phyloP scores from a whole-genome alignment of 192 early-diverging fungal genomes.

The Phlyctochytrium planicorne region DNA sequence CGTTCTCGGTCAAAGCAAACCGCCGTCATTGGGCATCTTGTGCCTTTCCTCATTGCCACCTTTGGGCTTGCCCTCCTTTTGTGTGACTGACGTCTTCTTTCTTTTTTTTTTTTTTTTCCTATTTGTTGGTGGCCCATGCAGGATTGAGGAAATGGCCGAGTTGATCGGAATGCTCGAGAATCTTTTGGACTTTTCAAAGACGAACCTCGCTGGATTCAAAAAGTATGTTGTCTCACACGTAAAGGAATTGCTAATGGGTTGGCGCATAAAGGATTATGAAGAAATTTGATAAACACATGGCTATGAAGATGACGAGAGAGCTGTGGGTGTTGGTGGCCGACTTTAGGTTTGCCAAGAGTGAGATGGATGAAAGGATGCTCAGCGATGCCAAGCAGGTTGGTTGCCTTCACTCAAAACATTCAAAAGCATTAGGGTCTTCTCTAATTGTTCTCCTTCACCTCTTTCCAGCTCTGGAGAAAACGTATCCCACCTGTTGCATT shows the following conservation, averaged over 20 bases:
- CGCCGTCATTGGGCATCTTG: no score
- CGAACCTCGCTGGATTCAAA: conserved; percentile 61
- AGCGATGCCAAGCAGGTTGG: conserved; percentile 48
- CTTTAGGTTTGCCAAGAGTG: conserved; percentile 54
- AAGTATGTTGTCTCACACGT: conserved; percentile 21
- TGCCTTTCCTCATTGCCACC: no score
- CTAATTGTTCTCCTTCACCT: conserved; percentile 7
- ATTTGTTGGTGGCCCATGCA: no score
- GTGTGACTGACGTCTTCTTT: no score
- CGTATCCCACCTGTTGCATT: conserved; percentile 39
- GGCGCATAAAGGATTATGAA: conserved; percentile 46
- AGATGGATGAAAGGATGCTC: conserved; percentile 52
- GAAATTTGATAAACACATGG: conserved; percentile 56
- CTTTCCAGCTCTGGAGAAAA: conserved; percentile 52
- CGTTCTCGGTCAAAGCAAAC: no score
- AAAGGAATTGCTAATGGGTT: background rate
- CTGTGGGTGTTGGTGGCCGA: conserved; percentile 54
- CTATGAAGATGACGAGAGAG: conserved; percentile 35
- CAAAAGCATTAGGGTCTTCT: no score
- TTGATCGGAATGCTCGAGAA: conserved; percentile 22
- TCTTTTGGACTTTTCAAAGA: conserved; percentile 54
- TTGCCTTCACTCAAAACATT: no score
- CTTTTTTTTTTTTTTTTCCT: no score
- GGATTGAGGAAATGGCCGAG: conserved; percentile 13
- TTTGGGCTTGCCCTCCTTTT: no score